Base-by-base conservation (phyloP, 192 early-diverging fungal genomes). In the Entomortierella beljakovae region DNA sequence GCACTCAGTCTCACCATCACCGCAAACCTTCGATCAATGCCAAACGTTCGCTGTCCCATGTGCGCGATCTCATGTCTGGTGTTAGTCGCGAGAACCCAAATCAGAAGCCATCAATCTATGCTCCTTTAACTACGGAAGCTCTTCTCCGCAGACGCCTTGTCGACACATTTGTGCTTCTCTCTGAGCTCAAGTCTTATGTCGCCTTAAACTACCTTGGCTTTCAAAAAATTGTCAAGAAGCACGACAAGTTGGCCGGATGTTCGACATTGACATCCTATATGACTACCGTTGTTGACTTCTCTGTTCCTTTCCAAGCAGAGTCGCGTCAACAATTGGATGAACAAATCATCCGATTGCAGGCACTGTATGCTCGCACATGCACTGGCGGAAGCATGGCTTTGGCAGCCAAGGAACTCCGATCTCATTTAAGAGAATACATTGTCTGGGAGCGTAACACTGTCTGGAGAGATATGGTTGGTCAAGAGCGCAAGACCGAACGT, bases 181-280 rank as follows among this genome's bases (percentile, higher is more conserved):
- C 88, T 40, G 94, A 97, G 58, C 84, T 97, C 23, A 90, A 93
- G 50, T 92, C 92, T 13, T 97, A 92, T 61, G 89, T 92, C 23
- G 90, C 94, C 43, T 86, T 96, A 52, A 96, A 97, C 87, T 88
- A 88, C 59, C 92, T 90, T 9, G 96, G 95, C 28, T 96, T 97
- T 80, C 80, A 86, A 82, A 97, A 97, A 83, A 94, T 96, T 76
- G 82, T 96, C 31, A 97, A 97, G 83, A 97, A 97, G 85, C 95
- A 93, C 74, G 96, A 97, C 83, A 97, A 97, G 76, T 90, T 97
- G 6, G 91, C 92, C 11, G 83, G 85, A 8, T 87, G 85, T 40
- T 61, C 68, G 11, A 76, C 83, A 6, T 68, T 80, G 34, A 23
- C 61, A 20, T 56, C 62, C 13, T 86, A 86, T 57, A 71, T 86